A percentile compares a stretch with the other conserved stretches of the same genome.
These are phyloP conservation scores for Rhododendron molle DNA, from an alignment of 148 eudicot species.

Conservation along the genomic window DNA sequence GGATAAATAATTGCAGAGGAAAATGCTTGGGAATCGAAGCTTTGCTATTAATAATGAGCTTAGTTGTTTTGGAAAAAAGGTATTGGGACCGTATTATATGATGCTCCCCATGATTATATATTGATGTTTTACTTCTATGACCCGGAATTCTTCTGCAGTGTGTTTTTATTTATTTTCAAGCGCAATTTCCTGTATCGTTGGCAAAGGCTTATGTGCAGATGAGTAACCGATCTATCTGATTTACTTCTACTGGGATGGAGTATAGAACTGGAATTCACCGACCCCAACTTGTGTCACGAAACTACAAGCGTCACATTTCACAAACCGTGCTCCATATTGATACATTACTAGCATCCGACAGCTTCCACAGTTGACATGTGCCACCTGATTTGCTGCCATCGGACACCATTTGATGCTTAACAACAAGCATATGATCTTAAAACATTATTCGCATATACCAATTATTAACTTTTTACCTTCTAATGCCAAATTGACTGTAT, in stretches of 20 bases:
- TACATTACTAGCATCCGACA: constrained; percentile 82
- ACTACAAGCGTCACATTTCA: constrained; percentile 80
- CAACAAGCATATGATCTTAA: neutral
- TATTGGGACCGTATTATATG: neutral
- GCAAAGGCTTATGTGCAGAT: no score
- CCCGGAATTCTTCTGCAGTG: no score
- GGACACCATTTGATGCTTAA: neutral
- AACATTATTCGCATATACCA: no score
- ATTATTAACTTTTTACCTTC: constrained; percentile 45
- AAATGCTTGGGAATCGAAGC: neutral
- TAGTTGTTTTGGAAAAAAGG: neutral
- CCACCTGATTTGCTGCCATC: constrained; percentile 74
- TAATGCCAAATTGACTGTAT: constrained; percentile 67
- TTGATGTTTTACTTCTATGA: no score
- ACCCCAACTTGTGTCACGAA: constrained; percentile 79
- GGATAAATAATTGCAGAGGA: neutral
- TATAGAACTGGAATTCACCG: constrained; percentile 8
- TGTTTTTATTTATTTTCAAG: no score
- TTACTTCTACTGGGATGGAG: no score
- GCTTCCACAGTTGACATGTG: constrained; percentile 84
- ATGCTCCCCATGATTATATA: no score
- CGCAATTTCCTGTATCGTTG: no score
- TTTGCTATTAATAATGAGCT: neutral
- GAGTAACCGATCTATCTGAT: no score
- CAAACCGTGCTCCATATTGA: constrained; percentile 78